phyloP scores from a whole-genome alignment of 1,139 yeast genomes.

The Hyphopichia wangnamkhiaoensis region DNA sequence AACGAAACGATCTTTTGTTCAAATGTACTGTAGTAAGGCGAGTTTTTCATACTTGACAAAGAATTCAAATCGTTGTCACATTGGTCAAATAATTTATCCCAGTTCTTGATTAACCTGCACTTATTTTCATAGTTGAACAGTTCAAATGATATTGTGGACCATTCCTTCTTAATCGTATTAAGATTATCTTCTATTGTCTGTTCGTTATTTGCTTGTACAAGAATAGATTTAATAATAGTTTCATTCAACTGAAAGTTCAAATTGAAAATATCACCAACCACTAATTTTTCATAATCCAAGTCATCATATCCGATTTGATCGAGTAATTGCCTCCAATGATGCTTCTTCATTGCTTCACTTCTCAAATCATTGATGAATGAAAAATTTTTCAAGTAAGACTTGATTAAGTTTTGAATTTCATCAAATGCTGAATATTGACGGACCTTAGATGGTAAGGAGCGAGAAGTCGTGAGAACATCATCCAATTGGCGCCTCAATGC shows the following conservation, averaged over 20 bases:
- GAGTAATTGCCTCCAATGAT: slow-evolving; percentile 72
- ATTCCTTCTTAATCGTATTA: slow-evolving; percentile 43
- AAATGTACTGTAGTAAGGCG: slow-evolving; percentile 63
- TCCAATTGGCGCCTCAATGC: slow-evolving; percentile 54
- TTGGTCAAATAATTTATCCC: slow-evolving; percentile 64
- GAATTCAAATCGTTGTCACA: slow-evolving; percentile 64
- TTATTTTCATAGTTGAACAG: slow-evolving; percentile 56
- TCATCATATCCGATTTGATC: slow-evolving; percentile 22
- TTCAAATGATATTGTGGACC: slow-evolving; percentile 55
- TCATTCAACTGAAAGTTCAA: slow-evolving; percentile 53
- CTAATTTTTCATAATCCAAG: slow-evolving; percentile 23
- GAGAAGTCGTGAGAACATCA: slow-evolving; percentile 45
- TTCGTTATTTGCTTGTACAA: slow-evolving; percentile 75
- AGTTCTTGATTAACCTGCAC: slow-evolving; percentile 61
- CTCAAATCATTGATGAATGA: slow-evolving; percentile 51
- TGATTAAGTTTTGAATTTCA: slow-evolving; percentile 51
- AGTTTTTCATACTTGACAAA: slow-evolving; percentile 69
- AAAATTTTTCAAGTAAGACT: slow-evolving; percentile 38
- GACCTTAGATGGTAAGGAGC: slow-evolving; percentile 57
- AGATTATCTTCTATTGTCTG: slow-evolving; percentile 61
- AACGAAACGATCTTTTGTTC: slow-evolving; percentile 58
- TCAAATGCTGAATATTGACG: slow-evolving; percentile 74
- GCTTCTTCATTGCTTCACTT: slow-evolving; percentile 56
- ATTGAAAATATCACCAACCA: slow-evolving; percentile 64
- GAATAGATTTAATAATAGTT: slow-evolving; percentile 44